These are phyloP conservation scores for Aspergillus diversus DNA, from an alignment of 495 filamentous ascomycete species.

Conservation along the genomic window DNA sequence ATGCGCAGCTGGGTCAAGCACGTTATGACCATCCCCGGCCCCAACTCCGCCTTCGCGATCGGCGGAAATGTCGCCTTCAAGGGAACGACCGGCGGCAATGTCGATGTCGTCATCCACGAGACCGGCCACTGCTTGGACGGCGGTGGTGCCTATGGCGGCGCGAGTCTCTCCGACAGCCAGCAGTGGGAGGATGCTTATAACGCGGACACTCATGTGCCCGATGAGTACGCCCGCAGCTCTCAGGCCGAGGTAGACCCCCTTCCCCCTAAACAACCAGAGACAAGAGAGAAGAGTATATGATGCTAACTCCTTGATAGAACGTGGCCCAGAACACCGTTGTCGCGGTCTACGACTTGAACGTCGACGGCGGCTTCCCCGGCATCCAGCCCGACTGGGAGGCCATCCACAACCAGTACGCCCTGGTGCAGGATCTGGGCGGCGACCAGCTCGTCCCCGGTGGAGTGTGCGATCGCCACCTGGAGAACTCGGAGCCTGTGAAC, in stretches of 20 bases:
- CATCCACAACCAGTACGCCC: no score
- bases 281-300: no score
- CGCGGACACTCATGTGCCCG: slow-evolving; percentile 8
- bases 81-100: slow-evolving; percentile 1
- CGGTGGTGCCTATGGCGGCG: slow-evolving; percentile 5
- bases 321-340: slow-evolving; percentile 18
- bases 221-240: slow-evolving; percentile 11
- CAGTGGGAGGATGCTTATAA: slow-evolving; percentile 13
- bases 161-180: slow-evolving; percentile 2
- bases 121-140: slow-evolving; percentile 14
- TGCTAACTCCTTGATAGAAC: neutral
- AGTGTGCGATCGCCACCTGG: no score
- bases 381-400: no score
- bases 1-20: slow-evolving; percentile 19
- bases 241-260: slow-evolving; percentile 8
- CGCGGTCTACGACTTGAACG: slow-evolving; percentile 5
- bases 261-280: neutral
- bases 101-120: slow-evolving; percentile 18
- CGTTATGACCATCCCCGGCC: slow-evolving; percentile 15
- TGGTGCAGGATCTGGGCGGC: no score
- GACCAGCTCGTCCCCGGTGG: no score
- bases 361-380: slow-evolving; percentile 8
- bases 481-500: no score
- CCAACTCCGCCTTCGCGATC: slow-evolving; percentile 12
- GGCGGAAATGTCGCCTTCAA: slow-evolving; percentile 15